A percentile compares a stretch with the other conserved stretches of the same genome.
Conservation (phyloP, 108 stramenopile species). For the Skeletonema potamos region DNA sequence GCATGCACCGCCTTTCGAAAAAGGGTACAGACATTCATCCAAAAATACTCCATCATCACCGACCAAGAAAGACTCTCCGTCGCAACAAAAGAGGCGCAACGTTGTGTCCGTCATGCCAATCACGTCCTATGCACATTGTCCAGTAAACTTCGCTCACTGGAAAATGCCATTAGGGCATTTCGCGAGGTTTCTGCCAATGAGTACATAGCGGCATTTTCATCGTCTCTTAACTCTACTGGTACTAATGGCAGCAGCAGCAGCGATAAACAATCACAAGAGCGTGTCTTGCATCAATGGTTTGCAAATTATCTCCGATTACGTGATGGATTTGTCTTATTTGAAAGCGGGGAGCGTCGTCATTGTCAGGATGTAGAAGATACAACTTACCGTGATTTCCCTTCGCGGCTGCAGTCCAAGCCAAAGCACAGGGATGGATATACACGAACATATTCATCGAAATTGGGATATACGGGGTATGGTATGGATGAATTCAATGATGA, state of each 20-base stretch:
- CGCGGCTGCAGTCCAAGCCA: conserved; percentile 32
- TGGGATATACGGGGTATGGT: conserved; percentile 65
- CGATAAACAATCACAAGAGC: background rate
- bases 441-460: conserved; percentile 39
- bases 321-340: conserved; percentile 74
- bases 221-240: too few relatives aligned
- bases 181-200: conserved; percentile 2
- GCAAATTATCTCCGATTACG: conserved; percentile 57
- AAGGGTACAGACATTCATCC: conserved; percentile 9
- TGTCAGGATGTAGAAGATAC: conserved; percentile 41
- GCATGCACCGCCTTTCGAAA: conserved; percentile 12
- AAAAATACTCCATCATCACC: background rate
- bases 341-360: conserved; percentile 83
- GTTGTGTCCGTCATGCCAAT: conserved; percentile 32
- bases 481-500: conserved; percentile 81
- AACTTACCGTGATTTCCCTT: conserved; percentile 28
- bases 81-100: conserved; percentile 6
- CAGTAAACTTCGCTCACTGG: conserved; percentile 25
- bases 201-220: conserved; percentile 11
- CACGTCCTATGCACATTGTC: conserved; percentile 22
- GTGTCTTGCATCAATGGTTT: conserved; percentile 28
- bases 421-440: conserved; percentile 73
- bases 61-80: background rate
- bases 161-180: conserved; percentile 23
- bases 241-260: too few relatives aligned